These are phyloP conservation scores for Botrytis tulipae DNA, from an alignment of 2,329 filamentous ascomycete genomes.

Conservation along the genomic window DNA sequence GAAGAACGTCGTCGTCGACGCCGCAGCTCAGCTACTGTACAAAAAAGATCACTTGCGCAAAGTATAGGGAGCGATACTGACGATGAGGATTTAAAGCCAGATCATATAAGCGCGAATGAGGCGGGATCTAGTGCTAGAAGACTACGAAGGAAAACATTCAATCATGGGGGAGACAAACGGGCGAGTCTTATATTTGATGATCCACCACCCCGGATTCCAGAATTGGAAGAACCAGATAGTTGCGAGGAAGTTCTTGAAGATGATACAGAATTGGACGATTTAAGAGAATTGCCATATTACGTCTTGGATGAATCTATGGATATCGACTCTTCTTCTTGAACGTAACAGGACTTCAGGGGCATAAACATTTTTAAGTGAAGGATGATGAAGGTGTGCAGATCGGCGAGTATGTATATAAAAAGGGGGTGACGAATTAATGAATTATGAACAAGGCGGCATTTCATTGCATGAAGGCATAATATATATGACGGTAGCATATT, in stretches of 20 bases:
- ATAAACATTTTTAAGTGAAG: not conserved
- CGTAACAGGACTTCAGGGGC: not conserved
- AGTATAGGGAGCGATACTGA: conserved; percentile 40
- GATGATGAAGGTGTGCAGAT: conserved; percentile 18
- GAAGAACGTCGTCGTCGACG: conserved; percentile 35
- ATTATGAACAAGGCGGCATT: conserved; percentile 10
- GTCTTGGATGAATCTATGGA: conserved; percentile 34
- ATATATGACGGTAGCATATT: conserved; percentile 7
- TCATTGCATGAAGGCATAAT: not conserved
- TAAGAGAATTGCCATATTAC: conserved; percentile 35
- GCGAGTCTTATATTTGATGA: conserved; percentile 39
- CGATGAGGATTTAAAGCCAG: conserved; percentile 38
- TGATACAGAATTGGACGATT: conserved; percentile 27
- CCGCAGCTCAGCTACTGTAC: conserved; percentile 35
- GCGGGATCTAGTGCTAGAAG: conserved; percentile 37
- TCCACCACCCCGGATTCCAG: conserved; percentile 38
- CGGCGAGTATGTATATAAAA: conserved; percentile 11
- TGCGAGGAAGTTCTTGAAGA: conserved; percentile 36
- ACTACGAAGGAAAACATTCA: conserved; percentile 33
- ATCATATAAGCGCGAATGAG: conserved; percentile 36
- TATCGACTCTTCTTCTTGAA: conserved; percentile 28
- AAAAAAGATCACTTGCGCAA: conserved; percentile 37
- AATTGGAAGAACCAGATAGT: conserved; percentile 38
- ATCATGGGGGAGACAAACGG: conserved; percentile 30
- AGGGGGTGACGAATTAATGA: conserved; percentile 10